Base-by-base conservation (phyloP, 768 basidiomycete genomes). In the Boletales sp. region DNA sequence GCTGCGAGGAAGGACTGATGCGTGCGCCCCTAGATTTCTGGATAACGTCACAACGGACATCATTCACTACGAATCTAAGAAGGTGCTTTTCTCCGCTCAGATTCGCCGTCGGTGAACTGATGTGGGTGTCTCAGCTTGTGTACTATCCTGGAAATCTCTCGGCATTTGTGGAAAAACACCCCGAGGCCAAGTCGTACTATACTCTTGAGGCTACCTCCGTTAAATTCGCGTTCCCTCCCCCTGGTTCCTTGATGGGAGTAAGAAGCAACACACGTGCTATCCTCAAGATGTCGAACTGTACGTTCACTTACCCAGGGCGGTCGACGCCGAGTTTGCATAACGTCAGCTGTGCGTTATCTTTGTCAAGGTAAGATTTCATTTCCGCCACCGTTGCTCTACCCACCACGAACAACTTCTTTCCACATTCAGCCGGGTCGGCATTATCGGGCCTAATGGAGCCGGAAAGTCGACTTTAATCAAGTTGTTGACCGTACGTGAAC, bases 401-500 rank as follows among this genome's bases (percentile, higher is more conserved):
- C 51, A 36, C 51, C 19, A 2, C n/a, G 18, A 55, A 55, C 55
- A 42, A 56, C 61, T 53, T 67, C 51, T 57, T 49, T 48, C 59
- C 57, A 40, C 54, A 46, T 56, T 35, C 54, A 93, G 91, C 68
- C 91, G 93, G 56, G 91, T 95, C 46, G 93, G 93, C 53, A 86
- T 95, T 53, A 72, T 93, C 53, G 92, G 94, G 8, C 91, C 93
- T 25, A 95, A 95, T 71, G 92, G 94, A 63, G 94, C 94, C 49
- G 94, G 94, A 51, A 97, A 96, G 72, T 94, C 91, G 45, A 97
- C 94, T 18, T 74, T 97, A 56, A 89, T 97, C 75, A 97, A 97
- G 72, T 78, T 97, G 41, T 71, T 97, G 55, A 95, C 94, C 34
- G 87, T 87, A 64, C 49, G 79, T 70, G 37, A 42, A 50, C 34